Evolutionary conservation across 2,329 filamentous ascomycete species (phyloP).

Genomic region (Hymenoscyphus occultus): DNA sequence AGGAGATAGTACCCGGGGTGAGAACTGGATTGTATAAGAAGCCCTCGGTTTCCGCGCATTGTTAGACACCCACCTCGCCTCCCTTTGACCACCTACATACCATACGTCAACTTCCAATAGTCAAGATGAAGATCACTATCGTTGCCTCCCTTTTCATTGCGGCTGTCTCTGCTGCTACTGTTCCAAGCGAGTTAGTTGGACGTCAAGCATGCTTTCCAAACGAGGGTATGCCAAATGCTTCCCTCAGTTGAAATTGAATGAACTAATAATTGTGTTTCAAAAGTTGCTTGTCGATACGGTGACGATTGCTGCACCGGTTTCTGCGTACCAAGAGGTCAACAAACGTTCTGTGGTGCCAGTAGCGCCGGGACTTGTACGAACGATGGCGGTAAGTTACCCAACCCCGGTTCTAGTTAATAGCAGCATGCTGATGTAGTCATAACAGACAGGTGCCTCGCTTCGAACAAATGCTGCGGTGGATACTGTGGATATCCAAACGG

Average conservation of each 20-base stretch:
- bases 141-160: background rate
- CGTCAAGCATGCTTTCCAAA: background rate
- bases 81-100: background rate
- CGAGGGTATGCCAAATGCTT: background rate
- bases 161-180: background rate
- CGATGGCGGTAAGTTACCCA: background rate
- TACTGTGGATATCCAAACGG: no score
- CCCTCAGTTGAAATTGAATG: background rate
- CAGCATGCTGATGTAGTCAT: no score
- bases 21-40: background rate
- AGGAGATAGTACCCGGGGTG: no score
- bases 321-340: background rate
- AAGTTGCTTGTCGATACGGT: background rate
- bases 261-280: background rate
- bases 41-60: background rate
- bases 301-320: background rate
- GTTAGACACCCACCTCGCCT: background rate
- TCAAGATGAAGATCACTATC: background rate
- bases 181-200: background rate
- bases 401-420: no score
- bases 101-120: background rate
- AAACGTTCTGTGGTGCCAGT: background rate
- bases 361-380: background rate
- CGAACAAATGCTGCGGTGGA: no score
- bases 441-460: no score